Conservation (phyloP, 352 stramenopile genomes). For the Albugo candida region DNA sequence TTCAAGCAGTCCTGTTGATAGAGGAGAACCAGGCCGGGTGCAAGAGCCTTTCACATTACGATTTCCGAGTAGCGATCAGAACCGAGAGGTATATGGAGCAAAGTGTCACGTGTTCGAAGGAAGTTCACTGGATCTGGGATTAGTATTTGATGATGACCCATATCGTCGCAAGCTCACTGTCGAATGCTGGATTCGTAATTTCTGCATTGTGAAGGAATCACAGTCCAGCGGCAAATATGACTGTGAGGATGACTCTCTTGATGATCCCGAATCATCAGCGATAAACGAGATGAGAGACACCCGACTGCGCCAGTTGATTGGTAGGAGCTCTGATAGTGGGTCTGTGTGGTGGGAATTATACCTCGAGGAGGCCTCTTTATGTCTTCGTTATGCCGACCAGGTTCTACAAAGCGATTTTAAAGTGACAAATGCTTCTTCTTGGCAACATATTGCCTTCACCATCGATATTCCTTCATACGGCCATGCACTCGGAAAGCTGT, state of each 20-base stretch:
- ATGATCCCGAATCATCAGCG: too few species aligned
- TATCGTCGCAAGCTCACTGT: slow-evolving; percentile 62
- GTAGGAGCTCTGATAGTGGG: background rate
- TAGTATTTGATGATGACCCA: slow-evolving; percentile 57
- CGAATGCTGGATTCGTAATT: slow-evolving; percentile 56
- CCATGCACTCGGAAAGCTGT: slow-evolving; percentile 31
- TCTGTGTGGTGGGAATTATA: slow-evolving; percentile 24
- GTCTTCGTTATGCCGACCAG: slow-evolving; percentile 24
- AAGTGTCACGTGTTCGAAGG: slow-evolving; percentile 28
- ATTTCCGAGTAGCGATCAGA: slow-evolving; percentile 15
- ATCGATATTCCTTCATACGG: slow-evolving; percentile 33
- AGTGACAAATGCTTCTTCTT: slow-evolving; percentile 18
- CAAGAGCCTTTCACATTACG: slow-evolving; percentile 43
- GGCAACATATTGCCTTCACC: slow-evolving; percentile 54
- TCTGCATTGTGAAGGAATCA: slow-evolving; percentile 11
- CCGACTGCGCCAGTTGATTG: slow-evolving; percentile 2
- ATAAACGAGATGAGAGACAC: background rate
- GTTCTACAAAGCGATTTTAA: slow-evolving; percentile 8
- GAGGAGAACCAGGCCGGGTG: slow-evolving; percentile 42
- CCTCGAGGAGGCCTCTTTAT: slow-evolving; percentile 21
- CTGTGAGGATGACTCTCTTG: too few species aligned
- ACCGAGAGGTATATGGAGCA: slow-evolving; percentile 18
- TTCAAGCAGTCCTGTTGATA: slow-evolving; percentile 50
- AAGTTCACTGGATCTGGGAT: slow-evolving; percentile 44
- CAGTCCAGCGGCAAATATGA: background rate